Evolutionary conservation across 192 early-diverging fungal species (phyloP).

Genomic region (Backusella sp.): DNA sequence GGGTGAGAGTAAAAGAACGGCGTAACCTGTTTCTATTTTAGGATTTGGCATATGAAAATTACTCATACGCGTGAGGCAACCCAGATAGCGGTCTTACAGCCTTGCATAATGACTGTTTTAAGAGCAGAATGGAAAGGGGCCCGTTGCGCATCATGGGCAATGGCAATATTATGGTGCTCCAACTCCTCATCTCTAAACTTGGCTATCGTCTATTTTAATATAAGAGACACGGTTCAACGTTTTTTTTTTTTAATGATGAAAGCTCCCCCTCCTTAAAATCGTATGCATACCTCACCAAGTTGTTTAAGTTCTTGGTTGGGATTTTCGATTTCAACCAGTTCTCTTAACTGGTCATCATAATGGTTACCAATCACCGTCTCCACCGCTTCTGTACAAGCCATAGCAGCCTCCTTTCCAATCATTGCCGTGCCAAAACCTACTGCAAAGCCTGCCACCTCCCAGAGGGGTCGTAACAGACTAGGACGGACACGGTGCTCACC

Average conservation of each 20-base stretch:
- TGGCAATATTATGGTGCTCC: constrained; percentile 88
- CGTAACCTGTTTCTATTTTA: not conserved
- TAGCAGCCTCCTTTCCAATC: constrained; percentile 92
- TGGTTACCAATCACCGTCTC: constrained; percentile 95
- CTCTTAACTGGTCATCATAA: constrained; percentile 94
- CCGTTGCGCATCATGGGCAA: constrained; percentile 80
- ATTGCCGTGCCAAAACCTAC: constrained; percentile 85
- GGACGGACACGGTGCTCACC: constrained; percentile 81
- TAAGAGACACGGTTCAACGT: not conserved
- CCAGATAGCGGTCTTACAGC: constrained; percentile 93
- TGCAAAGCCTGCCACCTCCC: constrained; percentile 83
- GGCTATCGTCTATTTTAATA: constrained; percentile 59
- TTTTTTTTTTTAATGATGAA: not conserved
- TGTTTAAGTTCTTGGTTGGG: constrained; percentile 59
- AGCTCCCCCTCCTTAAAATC: not conserved
- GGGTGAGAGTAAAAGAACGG: not conserved
- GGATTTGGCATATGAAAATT: not conserved
- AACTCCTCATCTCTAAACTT: constrained; percentile 95
- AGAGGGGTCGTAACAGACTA: constrained; percentile 79
- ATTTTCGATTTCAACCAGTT: constrained; percentile 67
- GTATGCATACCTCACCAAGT: constrained; percentile 49
- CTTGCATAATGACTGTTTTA: constrained; percentile 76
- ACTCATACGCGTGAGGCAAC: constrained; percentile 78
- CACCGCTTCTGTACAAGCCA: constrained; percentile 99
- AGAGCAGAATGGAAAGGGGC: constrained; percentile 79